Base-by-base conservation (phyloP, 2,329 filamentous ascomycete genomes). In the Teratosphaeria epicoccoides region DNA sequence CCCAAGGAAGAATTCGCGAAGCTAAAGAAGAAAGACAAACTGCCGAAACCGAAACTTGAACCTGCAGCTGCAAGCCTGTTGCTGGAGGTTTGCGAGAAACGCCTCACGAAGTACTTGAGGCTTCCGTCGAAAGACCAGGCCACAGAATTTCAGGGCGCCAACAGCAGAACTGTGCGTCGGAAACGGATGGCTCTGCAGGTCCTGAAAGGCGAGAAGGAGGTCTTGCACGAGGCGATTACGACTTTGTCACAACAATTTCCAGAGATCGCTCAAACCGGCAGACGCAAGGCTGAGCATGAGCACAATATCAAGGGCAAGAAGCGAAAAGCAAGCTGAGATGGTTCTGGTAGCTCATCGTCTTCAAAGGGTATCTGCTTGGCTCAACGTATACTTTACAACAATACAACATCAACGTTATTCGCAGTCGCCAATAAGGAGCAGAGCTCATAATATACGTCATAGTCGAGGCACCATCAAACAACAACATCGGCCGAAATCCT, bases 191-290 rank as follows among this genome's bases (percentile, higher is more conserved):
- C 86, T 0, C 62, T 82, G 22, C 71, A 78, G 48, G 84, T 89
- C 29, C 78, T 87, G 53, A 68, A 83, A 2, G 87, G 86, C 12
- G 87, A 91, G 68, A 88, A 88, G 66, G 75, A 76, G 58, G 72
- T 90, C 5, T 63, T 89, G 23, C 68, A 73, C 51, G 75, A 81
- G 61, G 73, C 81, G 1, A 72, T 56, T 24, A 52, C 55, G 20
- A 55, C 54, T n/a, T 46, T 62, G n/a, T 40, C 33, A 25, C 29
- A 49, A 14, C 23, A 25, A 4, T 49, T 25, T 14, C 10, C 46
- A 37, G 33, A 46, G 17, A 24, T 26, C 22, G 33, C 24, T 46
- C 17, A 24, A 20, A 12, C 22, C 48, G 43, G 29, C 46, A 28
- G 51, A 22, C 43, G 46, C 28, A 49, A 49, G 50, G 44, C 37